phyloP scores from a whole-genome alignment of 805 yeast species.

The Saccharomycopsis fermentans region DNA sequence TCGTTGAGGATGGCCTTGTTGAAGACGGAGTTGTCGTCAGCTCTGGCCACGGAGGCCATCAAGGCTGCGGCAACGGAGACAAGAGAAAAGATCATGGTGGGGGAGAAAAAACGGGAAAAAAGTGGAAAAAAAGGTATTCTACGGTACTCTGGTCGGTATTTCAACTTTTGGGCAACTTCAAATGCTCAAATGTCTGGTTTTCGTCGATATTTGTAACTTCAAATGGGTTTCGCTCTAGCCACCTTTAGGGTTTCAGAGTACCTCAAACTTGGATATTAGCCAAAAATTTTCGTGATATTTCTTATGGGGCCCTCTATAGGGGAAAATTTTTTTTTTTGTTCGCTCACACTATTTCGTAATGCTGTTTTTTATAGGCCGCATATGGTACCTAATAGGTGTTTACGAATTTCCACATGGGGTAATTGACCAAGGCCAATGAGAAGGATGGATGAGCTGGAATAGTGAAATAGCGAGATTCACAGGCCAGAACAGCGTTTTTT shows the following conservation, averaged over 20 bases:
- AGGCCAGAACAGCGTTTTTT: too few species aligned
- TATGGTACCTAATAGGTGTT: background rate
- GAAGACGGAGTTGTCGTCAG: background rate
- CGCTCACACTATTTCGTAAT: background rate
- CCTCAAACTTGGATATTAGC: background rate
- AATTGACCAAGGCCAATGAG: background rate
- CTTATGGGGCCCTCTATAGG: background rate
- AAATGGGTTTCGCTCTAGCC: background rate
- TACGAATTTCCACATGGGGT: background rate
- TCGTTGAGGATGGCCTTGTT: conserved; percentile 15
- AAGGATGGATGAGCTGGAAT: background rate
- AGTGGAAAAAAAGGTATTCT: too few species aligned
- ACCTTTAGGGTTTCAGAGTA: background rate
- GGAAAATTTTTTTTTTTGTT: background rate
- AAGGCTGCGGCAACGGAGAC: background rate
- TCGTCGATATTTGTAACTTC: too few species aligned
- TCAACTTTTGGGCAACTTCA: too few species aligned
- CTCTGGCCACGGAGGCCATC: background rate
- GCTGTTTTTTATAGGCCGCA: background rate
- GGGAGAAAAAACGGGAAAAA: background rate
- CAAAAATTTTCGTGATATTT: background rate
- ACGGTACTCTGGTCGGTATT: too few species aligned
- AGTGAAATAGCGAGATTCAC: too few species aligned
- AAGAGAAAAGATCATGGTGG: background rate
- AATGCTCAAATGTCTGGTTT: too few species aligned